A percentile compares a stretch with the other conserved stretches of the same genome.
phyloP scores from a whole-genome alignment of 345 rosid genomes.

The Theobroma cacao region DNA sequence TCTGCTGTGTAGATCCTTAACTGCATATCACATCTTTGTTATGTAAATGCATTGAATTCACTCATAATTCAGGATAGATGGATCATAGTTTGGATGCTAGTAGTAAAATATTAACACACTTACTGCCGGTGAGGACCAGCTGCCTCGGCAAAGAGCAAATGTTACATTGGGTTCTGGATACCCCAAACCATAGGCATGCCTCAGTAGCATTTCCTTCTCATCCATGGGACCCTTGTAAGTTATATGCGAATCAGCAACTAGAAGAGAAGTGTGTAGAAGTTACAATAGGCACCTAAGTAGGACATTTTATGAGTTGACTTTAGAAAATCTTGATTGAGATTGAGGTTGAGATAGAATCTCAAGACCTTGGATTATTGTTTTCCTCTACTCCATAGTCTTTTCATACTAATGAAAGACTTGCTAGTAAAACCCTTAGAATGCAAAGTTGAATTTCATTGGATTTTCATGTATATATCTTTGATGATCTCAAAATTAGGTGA shows the following conservation, averaged over 20 bases:
- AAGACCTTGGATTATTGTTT: neutral
- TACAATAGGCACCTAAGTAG: neutral
- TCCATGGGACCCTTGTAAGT: conserved; percentile 48
- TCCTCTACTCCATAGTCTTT: neutral
- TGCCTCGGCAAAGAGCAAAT: conserved; percentile 89
- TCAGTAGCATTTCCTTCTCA: conserved; percentile 76
- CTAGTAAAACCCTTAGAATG: neutral
- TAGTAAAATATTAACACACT: conserved; percentile 22
- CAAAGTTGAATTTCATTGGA: neutral
- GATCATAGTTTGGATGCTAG: neutral
- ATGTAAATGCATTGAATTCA: neutral
- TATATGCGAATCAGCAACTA: conserved; percentile 12
- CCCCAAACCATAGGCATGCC: conserved; percentile 81
- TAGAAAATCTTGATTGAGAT: neutral
- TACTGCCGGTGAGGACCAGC: conserved; percentile 95
- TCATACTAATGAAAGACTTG: neutral
- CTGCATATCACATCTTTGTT: conserved; percentile 37
- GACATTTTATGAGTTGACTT: neutral
- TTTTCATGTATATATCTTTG: neutral
- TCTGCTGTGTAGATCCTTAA: conserved; percentile 73
- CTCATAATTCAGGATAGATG: neutral
- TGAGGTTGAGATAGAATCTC: neutral
- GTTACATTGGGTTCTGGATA: conserved; percentile 87
- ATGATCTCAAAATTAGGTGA: neutral
- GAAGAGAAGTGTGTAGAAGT: neutral